These are phyloP conservation scores for Fusarium sp. DNA, from an alignment of 2,329 filamentous ascomycete genomes.

Conservation along the genomic window DNA sequence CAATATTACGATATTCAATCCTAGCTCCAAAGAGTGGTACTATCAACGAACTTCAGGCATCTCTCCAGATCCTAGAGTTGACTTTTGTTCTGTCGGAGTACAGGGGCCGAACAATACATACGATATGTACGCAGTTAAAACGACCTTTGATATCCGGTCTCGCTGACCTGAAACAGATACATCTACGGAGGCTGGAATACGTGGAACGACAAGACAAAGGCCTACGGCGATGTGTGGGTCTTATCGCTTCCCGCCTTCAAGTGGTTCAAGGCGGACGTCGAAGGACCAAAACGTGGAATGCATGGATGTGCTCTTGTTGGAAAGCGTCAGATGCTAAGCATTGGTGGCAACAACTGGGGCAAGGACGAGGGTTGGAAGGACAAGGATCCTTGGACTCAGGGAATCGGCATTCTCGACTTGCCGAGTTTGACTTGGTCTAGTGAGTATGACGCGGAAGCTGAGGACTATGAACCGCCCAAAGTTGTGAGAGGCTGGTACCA, in stretches of 20 bases:
- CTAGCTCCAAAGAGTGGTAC: background rate
- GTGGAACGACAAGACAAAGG: background rate
- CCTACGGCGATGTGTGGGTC: background rate
- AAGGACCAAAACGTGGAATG: background rate
- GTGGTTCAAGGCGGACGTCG: background rate
- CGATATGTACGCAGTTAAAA: background rate
- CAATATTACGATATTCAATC: background rate
- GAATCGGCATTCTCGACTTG: background rate
- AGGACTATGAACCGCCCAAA: background rate
- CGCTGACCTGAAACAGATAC: background rate
- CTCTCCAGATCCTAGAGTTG: background rate
- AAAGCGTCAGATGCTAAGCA: background rate
- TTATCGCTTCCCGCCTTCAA: background rate
- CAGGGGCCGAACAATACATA: background rate
- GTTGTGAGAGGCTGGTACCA: background rate
- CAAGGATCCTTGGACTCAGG: background rate
- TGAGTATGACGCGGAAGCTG: background rate
- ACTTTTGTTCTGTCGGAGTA: background rate
- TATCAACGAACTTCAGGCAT: background rate
- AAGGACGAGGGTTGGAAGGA: background rate
- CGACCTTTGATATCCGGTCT: accelerated
- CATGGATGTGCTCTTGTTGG: background rate
- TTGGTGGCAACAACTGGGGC: background rate
- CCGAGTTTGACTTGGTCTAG: background rate
- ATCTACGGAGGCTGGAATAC: background rate